Evolutionary conservation across 306 rosid species (phyloP).

Genomic region (Casuarina glauca): DNA sequence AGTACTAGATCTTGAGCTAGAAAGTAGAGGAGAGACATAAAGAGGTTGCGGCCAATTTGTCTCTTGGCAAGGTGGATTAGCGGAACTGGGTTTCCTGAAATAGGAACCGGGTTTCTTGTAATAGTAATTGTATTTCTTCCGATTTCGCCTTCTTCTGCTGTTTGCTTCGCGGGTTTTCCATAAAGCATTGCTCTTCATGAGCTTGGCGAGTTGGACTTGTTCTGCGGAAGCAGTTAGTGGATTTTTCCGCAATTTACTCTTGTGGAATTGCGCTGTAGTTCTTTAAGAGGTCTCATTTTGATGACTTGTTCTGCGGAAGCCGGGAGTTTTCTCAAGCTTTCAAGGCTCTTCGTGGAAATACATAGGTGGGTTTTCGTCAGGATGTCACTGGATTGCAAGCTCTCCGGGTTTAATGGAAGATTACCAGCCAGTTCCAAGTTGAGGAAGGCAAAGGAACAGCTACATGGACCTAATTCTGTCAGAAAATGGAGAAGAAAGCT

Average conservation of each 20-base stretch:
- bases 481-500: slow-evolving; percentile 48
- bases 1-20: slow-evolving; percentile 27
- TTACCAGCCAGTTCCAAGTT: slow-evolving; percentile 45
- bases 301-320: slow-evolving; percentile 44
- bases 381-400: slow-evolving; percentile 71
- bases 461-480: slow-evolving; percentile 47
- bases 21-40: neutral
- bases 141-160: slow-evolving; percentile 30
- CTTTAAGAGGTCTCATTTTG: slow-evolving; percentile 38
- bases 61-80: slow-evolving; percentile 20
- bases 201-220: slow-evolving; percentile 28
- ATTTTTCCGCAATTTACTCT: slow-evolving; percentile 25
- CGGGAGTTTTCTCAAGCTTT: slow-evolving; percentile 35
- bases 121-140: slow-evolving; percentile 40
- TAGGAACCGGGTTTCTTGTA: slow-evolving; percentile 42
- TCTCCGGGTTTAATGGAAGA: slow-evolving; percentile 63
- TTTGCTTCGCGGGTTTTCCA: slow-evolving; percentile 17
- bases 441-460: slow-evolving; percentile 59
- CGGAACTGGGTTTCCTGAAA: slow-evolving; percentile 29
- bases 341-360: slow-evolving; percentile 31
- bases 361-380: slow-evolving; percentile 38
- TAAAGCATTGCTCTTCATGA: slow-evolving; percentile 43
- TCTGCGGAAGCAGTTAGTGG: slow-evolving; percentile 15
- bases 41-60: slow-evolving; percentile 40
- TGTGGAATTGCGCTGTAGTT: slow-evolving; percentile 28